A percentile compares a stretch with the other conserved stretches of the same genome.
Evolutionary conservation across 345 rosid species (phyloP).

Genomic region (Heritiera littoralis): DNA sequence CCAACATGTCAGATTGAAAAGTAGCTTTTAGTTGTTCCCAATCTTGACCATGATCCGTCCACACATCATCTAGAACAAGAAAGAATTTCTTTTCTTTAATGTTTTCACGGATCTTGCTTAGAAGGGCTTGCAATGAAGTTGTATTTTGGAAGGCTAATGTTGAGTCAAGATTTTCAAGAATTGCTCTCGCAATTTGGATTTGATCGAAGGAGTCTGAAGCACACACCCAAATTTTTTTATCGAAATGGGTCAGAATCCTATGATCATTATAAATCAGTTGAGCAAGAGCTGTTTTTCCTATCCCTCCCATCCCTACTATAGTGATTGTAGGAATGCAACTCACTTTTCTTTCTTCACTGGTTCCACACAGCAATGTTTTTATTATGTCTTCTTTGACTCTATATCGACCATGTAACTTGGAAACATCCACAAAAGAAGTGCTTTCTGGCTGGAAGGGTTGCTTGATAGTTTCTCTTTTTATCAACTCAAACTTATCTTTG

Average conservation of each 20-base stretch:
- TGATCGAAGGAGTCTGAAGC: too few species aligned
- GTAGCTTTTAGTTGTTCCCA: background rate
- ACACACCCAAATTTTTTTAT: too few species aligned
- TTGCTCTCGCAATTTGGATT: too few species aligned
- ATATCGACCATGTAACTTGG: conserved; percentile 13
- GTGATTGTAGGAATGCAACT: too few species aligned
- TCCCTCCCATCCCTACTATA: conserved; percentile 9
- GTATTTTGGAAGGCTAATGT: background rate
- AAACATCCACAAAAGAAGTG: background rate
- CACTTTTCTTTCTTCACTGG: too few species aligned
- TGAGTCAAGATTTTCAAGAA: too few species aligned
- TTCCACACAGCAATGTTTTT: too few species aligned
- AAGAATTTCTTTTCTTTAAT: background rate
- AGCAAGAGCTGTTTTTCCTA: conserved; percentile 19
- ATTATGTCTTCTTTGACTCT: background rate
- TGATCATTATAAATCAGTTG: background rate
- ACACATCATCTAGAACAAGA: conserved; percentile 17
- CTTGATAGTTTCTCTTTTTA: background rate
- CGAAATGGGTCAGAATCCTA: background rate
- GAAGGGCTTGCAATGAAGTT: too few species aligned
- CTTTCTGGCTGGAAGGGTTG: background rate
- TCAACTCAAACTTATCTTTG: background rate
- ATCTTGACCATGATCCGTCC: background rate
- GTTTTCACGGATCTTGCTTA: background rate
- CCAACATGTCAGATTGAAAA: background rate